Evolutionary conservation across 768 basidiomycete species (phyloP), one percentile per base, ranked within the genome.

Genomic region (Hericium coralloides): DNA sequence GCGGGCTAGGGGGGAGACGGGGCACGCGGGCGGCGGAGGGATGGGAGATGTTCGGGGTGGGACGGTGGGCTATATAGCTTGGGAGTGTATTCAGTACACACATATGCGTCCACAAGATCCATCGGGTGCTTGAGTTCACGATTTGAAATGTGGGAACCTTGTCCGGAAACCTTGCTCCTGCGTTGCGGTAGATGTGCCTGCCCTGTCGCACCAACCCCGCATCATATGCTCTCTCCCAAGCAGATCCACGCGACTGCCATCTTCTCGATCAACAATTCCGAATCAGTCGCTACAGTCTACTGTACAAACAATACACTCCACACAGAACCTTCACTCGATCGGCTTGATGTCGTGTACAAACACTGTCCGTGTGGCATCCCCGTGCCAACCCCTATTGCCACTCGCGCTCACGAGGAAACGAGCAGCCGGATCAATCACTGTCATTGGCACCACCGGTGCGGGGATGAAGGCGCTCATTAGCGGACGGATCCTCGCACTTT

Each of bases 321-420:
- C 12, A n/a, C n/a, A 45, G 43, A 43, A 52, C 54, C 43, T 18
- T 43, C 53, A 62, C 45, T 55, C 51, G 47, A 55, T 54, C 15
- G 59, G 65, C 57, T 84, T 91, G 68, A 97, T 83, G 66, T 95
- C 92, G 69, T 95, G 92, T 41, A 97, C 84, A 67, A 95, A 85
- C 12, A 97, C 87, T 14, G 92, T 94, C 62, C 81, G 79, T 9
- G 94, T 95, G 37, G 88, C 88, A 60, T 94, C 92, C 31, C 93
- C 94, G 64, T 89, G 85, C 91, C 92, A 95, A 57, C 93, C 95
- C 58, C 95, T 82, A 68, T 93, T 93, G 52, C 95, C 94, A 63
- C 92, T 94, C 15, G 92, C 89, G 65, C 89, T 94, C 59, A 95
- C 82, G 65, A 98, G 75, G 70, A 94, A 97, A 55, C 85, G 78